phyloP scores from a whole-genome alignment of 75 land plant species.

The Adiantum capillusveneris region DNA sequence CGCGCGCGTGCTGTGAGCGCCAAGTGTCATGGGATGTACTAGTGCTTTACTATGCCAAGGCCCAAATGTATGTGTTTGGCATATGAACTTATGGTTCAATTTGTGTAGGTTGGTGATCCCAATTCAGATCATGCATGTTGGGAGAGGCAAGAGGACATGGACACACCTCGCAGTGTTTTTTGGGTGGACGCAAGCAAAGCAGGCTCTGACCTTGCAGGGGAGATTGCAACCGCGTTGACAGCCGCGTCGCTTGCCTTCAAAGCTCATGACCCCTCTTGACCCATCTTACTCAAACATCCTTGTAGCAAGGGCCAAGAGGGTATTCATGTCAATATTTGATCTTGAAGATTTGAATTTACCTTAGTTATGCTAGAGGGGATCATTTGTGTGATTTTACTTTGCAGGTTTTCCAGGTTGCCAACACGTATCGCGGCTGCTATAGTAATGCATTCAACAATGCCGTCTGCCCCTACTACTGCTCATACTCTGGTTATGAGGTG shows the following conservation, averaged over 20 bases:
- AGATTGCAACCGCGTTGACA: constrained; percentile 81
- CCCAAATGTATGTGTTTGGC: too few relatives aligned
- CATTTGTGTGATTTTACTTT: background rate
- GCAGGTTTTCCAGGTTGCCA: constrained; percentile 78
- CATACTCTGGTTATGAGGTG: constrained; percentile 73
- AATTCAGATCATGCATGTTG: constrained; percentile 49
- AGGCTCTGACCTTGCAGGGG: constrained; percentile 81
- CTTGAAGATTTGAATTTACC: too few relatives aligned
- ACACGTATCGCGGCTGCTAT: constrained; percentile 67
- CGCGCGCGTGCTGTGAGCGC: too few relatives aligned
- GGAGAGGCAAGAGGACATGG: constrained; percentile 87
- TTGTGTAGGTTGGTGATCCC: constrained; percentile 46
- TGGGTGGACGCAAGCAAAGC: constrained; percentile 42
- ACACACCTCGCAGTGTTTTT: constrained; percentile 60
- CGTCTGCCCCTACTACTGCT: constrained; percentile 81
- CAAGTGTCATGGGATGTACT: too few relatives aligned
- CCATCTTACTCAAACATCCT: constrained; percentile 46
- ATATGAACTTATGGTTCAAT: too few relatives aligned
- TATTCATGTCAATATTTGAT: too few relatives aligned
- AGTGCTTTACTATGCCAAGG: too few relatives aligned
- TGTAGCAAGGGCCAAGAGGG: constrained; percentile 12
- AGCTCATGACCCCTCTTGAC: constrained; percentile 28
- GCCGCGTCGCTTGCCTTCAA: constrained; percentile 74
- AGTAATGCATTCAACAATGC: constrained; percentile 55
- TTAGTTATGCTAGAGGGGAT: too few relatives aligned